Evolutionary conservation across 345 rosid species (phyloP).

Genomic region (Populus euphratica): DNA sequence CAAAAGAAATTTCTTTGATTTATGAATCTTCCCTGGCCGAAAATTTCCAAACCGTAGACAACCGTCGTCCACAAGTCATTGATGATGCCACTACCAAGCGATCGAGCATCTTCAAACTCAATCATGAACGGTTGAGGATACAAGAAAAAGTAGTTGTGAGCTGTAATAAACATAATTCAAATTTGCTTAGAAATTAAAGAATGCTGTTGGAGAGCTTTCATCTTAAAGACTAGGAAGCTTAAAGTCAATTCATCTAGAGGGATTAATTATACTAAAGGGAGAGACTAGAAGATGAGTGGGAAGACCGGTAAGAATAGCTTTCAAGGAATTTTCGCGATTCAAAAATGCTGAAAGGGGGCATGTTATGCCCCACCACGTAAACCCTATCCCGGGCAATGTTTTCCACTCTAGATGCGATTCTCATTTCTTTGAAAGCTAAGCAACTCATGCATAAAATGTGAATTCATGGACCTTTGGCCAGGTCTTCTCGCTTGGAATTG

Average conservation of each 20-base stretch:
- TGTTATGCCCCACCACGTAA: constrained; percentile 12
- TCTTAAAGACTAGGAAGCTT: background rate
- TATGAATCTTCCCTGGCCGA: background rate
- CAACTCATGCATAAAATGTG: constrained; percentile 10
- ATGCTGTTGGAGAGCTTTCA: background rate
- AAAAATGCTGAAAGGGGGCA: background rate
- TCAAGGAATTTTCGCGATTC: constrained; percentile 11
- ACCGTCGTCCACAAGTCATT: background rate
- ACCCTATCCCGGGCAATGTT: background rate
- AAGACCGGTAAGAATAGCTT: constrained; percentile 23
- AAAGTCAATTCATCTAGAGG: constrained; percentile 14
- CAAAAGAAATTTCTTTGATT: background rate
- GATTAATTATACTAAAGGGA: background rate
- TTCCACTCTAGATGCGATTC: constrained; percentile 16
- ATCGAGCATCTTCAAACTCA: too few relatives aligned
- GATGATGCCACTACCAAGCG: background rate
- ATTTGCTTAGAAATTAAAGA: background rate
- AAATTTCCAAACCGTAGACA: background rate
- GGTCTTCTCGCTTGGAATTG: background rate
- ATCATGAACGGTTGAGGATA: too few relatives aligned
- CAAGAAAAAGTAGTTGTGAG: background rate
- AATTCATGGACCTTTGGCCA: background rate
- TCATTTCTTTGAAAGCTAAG: constrained; percentile 17
- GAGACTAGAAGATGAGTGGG: background rate
- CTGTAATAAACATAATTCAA: background rate